These are phyloP conservation scores for Plasmodium cynomolgi DNA, from an alignment of 169 alveolate species.

Conservation along the genomic window DNA sequence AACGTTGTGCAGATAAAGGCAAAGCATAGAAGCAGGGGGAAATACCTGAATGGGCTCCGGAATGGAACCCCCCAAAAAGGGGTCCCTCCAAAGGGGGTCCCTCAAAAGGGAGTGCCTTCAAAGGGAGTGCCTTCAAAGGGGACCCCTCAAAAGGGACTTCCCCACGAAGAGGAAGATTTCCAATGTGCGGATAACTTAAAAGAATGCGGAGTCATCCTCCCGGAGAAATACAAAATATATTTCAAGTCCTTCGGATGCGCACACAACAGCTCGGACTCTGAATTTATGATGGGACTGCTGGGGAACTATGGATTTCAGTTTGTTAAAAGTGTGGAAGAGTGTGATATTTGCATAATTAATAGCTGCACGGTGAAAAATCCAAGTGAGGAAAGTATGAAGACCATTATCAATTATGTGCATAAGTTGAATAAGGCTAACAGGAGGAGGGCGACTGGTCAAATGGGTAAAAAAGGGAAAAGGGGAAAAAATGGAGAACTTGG, in stretches of 20 bases:
- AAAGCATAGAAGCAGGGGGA: background rate
- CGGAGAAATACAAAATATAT: constrained; percentile 91
- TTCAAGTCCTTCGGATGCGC: constrained; percentile 99
- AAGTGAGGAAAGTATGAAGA: constrained; percentile 95
- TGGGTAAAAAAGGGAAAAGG: background rate
- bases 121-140: background rate
- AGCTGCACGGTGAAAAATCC: constrained; percentile 99
- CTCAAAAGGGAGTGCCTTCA: background rate
- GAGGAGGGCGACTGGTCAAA: background rate
- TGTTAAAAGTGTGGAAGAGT: constrained; percentile 91
- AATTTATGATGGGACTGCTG: constrained; percentile 94
- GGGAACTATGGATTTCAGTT: constrained; percentile 94
- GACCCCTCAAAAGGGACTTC: background rate
- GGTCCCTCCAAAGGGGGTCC: background rate
- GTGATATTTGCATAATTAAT: constrained; percentile 94
- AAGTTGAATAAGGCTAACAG: constrained; percentile 35
- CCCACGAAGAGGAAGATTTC: background rate
- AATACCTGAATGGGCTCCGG: background rate
- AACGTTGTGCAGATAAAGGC: constrained; percentile 50
- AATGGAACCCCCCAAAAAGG: background rate
- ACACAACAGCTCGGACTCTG: constrained; percentile 98
- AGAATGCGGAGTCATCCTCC: constrained; percentile 69
- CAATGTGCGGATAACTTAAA: background rate
- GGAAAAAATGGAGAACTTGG: background rate
- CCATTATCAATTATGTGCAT: constrained; percentile 79